Evolutionary conservation across 2,329 filamentous ascomycete species (phyloP), one percentile per base, ranked within the genome.

Genomic region (Ophiostoma piceae): DNA sequence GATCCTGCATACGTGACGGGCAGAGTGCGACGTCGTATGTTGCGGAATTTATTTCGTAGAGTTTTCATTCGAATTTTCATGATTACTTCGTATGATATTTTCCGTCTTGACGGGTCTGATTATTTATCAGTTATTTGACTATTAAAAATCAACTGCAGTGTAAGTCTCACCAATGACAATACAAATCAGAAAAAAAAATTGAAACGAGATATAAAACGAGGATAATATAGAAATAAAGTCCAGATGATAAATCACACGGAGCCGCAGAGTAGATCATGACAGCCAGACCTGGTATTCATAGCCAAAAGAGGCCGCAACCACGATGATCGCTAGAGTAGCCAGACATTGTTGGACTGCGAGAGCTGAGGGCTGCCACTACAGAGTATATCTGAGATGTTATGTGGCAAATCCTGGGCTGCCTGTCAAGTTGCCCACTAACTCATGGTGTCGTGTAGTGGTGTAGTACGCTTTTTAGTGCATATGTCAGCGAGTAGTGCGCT

Each of bases 401-500:
- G 47, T 51, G 47, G 16, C 1, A 57, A 9, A 47, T 47, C 16
- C 16, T 14, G 16, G 43, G 7, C 35, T 35, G 6, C 43, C 5
- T 47, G 43, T 47, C 43, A n/a, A 47, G 41, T 43, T 35, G 35
- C 8, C 39, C 39, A 41, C 11, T 41, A 41, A 16, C 43, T 47
- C 51, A 57, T 57, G 51, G 51, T 57, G 51, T 57, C 26, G 57
- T 62, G 57, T 62, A 29, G 57, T 62, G 57, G 57, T 62, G 57
- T 62, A 62, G 57, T 32, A n/a, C 57, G 3, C 1, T 32, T 29
- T 14, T 60, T 62, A 32, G 57, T 62, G 57, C 26, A 14, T 47
- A 16, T 47, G 43, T 47, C 43, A 47, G 43, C 43, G 16, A n/a
- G 43, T 47, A 47, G 43, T 47, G 43, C 16, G 43, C 43, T 47